A percentile compares a stretch with the other conserved stretches of the same genome.
Conservation (phyloP, 108 stramenopile genomes). For the Cyclostephanos invisitatus region DNA sequence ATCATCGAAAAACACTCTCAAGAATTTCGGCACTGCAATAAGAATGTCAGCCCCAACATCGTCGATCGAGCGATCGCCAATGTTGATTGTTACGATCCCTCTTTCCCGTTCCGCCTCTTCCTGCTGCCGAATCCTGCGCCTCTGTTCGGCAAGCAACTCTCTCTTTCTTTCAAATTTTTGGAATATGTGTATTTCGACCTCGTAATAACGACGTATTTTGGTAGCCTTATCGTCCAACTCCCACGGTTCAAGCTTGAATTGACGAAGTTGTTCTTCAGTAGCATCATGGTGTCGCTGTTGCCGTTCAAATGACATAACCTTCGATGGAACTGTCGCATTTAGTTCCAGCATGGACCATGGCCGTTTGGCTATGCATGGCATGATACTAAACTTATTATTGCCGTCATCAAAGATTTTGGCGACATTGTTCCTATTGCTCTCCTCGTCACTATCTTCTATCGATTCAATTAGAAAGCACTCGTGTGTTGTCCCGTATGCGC, state of each 20-base stretch:
- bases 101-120: constrained; percentile 21
- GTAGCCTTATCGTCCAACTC: constrained; percentile 32
- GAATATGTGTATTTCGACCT: constrained; percentile 73
- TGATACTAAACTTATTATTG: background rate
- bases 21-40: constrained; percentile 41
- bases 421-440: background rate
- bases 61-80: background rate
- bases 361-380: constrained; percentile 66
- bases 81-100: background rate
- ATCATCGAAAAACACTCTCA: constrained; percentile 42
- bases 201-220: constrained; percentile 60
- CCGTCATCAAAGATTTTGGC: constrained; percentile 4
- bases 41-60: background rate
- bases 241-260: constrained; percentile 15
- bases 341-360: constrained; percentile 70
- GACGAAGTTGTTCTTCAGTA: constrained; percentile 2
- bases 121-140: constrained; percentile 1
- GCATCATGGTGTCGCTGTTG: background rate
- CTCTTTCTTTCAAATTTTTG: constrained; percentile 50
- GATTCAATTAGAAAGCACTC: constrained; percentile 31
- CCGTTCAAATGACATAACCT: constrained; percentile 27
- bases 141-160: background rate
- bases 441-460: constrained; percentile 7
- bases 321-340: constrained; percentile 19
- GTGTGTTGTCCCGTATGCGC: constrained; percentile 70